These are phyloP conservation scores for Xanthoceras sorbifolium DNA, from an alignment of 345 rosid species.

Conservation along the genomic window DNA sequence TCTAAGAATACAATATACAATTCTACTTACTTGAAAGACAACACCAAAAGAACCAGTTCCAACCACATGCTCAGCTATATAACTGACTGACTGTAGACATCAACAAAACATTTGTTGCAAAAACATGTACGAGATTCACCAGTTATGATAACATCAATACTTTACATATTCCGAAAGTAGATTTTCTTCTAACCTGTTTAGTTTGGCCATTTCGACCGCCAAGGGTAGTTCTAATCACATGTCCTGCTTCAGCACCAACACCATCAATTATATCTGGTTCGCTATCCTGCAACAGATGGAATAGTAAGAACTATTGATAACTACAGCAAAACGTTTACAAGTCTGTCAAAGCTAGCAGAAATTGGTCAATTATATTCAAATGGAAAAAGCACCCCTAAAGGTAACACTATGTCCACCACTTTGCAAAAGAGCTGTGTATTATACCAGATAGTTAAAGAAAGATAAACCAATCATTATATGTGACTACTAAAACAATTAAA, in stretches of 20 bases:
- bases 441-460: background rate
- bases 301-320: background rate
- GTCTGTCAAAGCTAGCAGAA: background rate
- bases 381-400: constrained; percentile 13
- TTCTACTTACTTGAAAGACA: constrained; percentile 79
- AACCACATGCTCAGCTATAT: constrained; percentile 88
- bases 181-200: constrained; percentile 60
- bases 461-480: background rate
- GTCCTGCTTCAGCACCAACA: constrained; percentile 90
- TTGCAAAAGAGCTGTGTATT: background rate
- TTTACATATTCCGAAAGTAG: constrained; percentile 1
- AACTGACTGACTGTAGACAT: constrained; percentile 69
- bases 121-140: constrained; percentile 13
- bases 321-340: background rate
- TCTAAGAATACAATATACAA: constrained; percentile 8
- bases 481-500: constrained; percentile 3
- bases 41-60: constrained; percentile 99
- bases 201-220: constrained; percentile 94
- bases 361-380: background rate
- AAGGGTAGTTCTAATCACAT: constrained; percentile 80
- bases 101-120: constrained; percentile 27
- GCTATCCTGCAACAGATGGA: constrained; percentile 71
- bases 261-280: constrained; percentile 87
- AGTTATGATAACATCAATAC: background rate
- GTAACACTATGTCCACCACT: constrained; percentile 10